Evolutionary conservation across 805 yeast species (phyloP), one percentile per base, ranked within the genome.

Genomic region (Peterozyma xylosa): DNA sequence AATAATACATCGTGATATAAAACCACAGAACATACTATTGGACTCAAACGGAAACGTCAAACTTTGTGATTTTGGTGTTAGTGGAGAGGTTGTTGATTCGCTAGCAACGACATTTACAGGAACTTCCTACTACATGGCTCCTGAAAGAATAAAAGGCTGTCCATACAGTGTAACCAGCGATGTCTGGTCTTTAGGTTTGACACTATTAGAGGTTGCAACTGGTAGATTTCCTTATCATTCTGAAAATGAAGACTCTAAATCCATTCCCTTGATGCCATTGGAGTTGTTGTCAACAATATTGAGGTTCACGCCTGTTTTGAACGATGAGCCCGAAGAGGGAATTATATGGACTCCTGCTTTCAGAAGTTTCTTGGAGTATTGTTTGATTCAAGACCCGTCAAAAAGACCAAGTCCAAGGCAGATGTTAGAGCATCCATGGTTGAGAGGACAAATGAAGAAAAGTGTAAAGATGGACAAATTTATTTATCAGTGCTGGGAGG

Each of bases 91-190:
- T 15, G 96, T 91, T 30, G 85, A 93, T 61, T 88, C 96, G 0
- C 68, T 93, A 39, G 98, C 98, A 1, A 87, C 96, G 1, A 93
- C 99, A 0, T 93, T 90, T 58, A 93, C 96, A 0, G 99, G 99
- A 2, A 93, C 99, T 0, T 90, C 96, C 10, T 91, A 87, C 59
- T 93, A 93, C 62, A 93, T 93, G 99, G 98, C 99, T 0, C 99
- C 99, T 0, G 99, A 93, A 62, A 74, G 99, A 53, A 91, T 93
- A 42, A 86, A 86, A 67, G 97, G 96, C 29, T 91, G 88, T 57
- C 93, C 96, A 1, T 93, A 93, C 58, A 84, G 96, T 10, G 96
- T 91, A 3, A 86, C 96, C 3, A 82, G 95, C 54, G 99, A 93
- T 59, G 91, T 93, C 13, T 93, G 99, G 99, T 89, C 97, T 1